Evolutionary conservation across 495 filamentous ascomycete species (phyloP).

Genomic region (Penicillium roqueforti): DNA sequence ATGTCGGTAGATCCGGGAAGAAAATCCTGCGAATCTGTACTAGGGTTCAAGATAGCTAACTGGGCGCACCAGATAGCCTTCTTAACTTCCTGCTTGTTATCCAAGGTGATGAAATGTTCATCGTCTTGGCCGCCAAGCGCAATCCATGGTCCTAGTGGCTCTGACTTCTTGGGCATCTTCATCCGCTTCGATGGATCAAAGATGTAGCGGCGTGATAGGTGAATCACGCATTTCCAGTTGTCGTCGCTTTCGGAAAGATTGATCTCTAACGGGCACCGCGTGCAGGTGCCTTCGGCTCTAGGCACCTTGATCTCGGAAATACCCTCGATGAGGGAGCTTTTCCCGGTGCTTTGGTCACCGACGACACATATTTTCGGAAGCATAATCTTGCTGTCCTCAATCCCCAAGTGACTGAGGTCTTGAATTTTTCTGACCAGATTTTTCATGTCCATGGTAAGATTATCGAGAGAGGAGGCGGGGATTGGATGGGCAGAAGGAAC

Average conservation of each 20-base stretch:
- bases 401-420: constrained; percentile 43
- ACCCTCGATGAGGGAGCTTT: constrained; percentile 74
- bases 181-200: constrained; percentile 33
- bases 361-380: constrained; percentile 75
- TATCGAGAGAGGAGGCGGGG: constrained; percentile 18
- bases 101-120: constrained; percentile 39
- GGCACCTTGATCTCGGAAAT: constrained; percentile 76
- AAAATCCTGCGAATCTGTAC: constrained; percentile 38
- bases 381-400: constrained; percentile 53
- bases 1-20: constrained; percentile 40
- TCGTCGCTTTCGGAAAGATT: constrained; percentile 54
- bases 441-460: constrained; percentile 39
- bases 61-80: constrained; percentile 64
- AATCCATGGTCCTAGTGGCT: constrained; percentile 46
- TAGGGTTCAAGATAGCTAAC: constrained; percentile 64
- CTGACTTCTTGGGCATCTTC: constrained; percentile 22
- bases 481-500: neutral
- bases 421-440: constrained; percentile 45
- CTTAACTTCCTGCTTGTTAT: constrained; percentile 48
- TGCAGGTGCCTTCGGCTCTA: constrained; percentile 64
- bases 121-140: constrained; percentile 29
- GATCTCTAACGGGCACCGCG: constrained; percentile 73
- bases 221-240: constrained; percentile 61
- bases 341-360: constrained; percentile 78
- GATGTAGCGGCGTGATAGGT: constrained; percentile 54